Evolutionary conservation across 2,329 filamentous ascomycete genomes (phyloP), one percentile per base, ranked within the genome.

Genomic region (Lecanoromycetidae sp.): DNA sequence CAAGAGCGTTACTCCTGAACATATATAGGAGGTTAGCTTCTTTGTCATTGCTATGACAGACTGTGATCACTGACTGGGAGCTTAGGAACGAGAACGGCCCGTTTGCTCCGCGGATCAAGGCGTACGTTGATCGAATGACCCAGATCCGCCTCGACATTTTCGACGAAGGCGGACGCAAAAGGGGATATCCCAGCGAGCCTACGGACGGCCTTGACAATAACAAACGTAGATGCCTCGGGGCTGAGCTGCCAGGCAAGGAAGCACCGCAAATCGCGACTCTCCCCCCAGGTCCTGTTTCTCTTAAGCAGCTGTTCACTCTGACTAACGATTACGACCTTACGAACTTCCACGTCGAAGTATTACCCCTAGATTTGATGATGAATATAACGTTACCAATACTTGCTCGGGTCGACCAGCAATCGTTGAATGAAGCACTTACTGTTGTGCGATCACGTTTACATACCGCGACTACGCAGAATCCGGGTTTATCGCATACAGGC

Each of bases 221-320:
- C n/a, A 98, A 96, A 67, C 76, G 91, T 54, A 85, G 87, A 60
- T 79, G 82, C 55, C 68, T 87, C 4, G 77, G 74, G 52, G 71
- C 71, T 9, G 67, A 74, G 50, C 67, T 72, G 33, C 63, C 64
- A 20, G 61, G 63, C 27, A 29, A 19, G n/a, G 30, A 35, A n/a
- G 54, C 68, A 50, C 61, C 68, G 30, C 72, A 77, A 46, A 77
- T 87, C 22, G 80, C 83, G 15, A 79, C 85, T 2, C 66, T 94
- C 40, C 77, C 80, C 3, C 73, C 84, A 7, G 87, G 87, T 0
- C 81, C 82, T 27, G 79, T 87, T 55, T 90, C 78, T 52, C 76
- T 86, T 54, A 84, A 84, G 4, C 84, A 94, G 52, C 70, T 98
- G 3, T 98, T 87, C 61, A 93, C 87, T 0, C 71, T 98, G 38